Base-by-base conservation (phyloP, 2,329 filamentous ascomycete species). In the Fusarium verrucosum region DNA sequence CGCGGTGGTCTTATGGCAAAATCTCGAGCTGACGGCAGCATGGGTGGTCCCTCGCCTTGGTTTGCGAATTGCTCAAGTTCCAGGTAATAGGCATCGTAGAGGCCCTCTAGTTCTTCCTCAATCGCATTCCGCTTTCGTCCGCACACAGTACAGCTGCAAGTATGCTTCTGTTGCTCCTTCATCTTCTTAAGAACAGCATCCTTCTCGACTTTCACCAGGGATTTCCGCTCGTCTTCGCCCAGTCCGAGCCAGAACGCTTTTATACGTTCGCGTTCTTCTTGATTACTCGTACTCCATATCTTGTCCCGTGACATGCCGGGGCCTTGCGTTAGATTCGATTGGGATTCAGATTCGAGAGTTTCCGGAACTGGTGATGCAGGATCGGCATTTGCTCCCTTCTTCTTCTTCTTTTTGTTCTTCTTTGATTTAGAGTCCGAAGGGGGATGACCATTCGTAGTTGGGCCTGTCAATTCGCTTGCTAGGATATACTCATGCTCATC, bases 91-190 rank as follows among this genome's bases (percentile, higher is more conserved):
- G 94, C 94, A 80, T 99, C 95, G 78, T 99, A 99, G 13, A 99
- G 85, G 17, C 96, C 94, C 75, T 99, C 95, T 13, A 99, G 83
- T 78, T 99, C 95, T 79, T 99, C 95, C 78, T 99, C 95, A 70
- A 99, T 99, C 35, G 95, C 95, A 13, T 91, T 97, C 50, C 95
- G 88, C 81, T 99, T 99, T 68, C 95, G 87, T 50, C 95, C 95
- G 77, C 95, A 99, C 36, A 99, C 94, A 6, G 93, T 96, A 78
- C 95, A 99, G 76, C 94, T 97, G 82, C 95, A 99, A 4, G 94
- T 98, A 77, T 98, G 94, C 79, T 98, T 98, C 78, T 99, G 95
- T 78, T 99, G 95, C 78, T 99, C 95, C 83, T 99, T 99, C 95
- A 99, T 99, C 83, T 99, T 99, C 74, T 92, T 93, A 54, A 99